Base-by-base conservation (phyloP, 306 rosid genomes). In the Delonix regia region DNA sequence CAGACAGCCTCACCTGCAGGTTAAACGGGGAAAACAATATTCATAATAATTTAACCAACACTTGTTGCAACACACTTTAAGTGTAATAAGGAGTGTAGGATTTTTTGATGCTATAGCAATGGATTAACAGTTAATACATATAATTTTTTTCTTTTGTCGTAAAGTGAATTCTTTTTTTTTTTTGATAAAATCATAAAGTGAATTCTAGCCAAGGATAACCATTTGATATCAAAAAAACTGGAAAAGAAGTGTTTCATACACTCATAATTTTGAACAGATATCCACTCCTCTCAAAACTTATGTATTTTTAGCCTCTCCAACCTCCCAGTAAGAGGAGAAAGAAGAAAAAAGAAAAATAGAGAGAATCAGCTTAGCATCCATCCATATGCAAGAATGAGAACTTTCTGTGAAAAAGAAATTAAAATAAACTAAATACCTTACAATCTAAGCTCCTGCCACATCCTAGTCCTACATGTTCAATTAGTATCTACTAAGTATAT, bases 1-100 rank as follows among this genome's bases (percentile, higher is more conserved):
- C 99, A 71, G 99, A 96, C 67, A 96, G 93, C 86, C 88, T 87
- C 86, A 96, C 98, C 99, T 96, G 96, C 76, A 87, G 24, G 73
- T 21, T n/a, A n/a, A n/a, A n/a, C n/a, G n/a, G n/a, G n/a, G 70
- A 65, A 70, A 64, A 74, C 47, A 75, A 60, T 56, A 66, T 51
- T 12, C 22, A 24, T 14, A 38, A 25, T 57, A 24, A 24, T 5
- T 57, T 25, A 57, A 13, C 25, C 8, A 25, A 57, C 21, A 28
- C 4, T 60, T 21, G 7, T 41, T 67, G 9, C 6, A 24, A 27
- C 53, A 12, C 28, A 28, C 38, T 12, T 38, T 38, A 38, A 18
- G 34, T 27, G 11, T 38, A 59, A 27, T 59, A 27, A 11, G 36
- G 19, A 27, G n/a, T 5, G 19, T 4, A 21, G 22, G 9, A n/a